Percentiles rank a stretch among this genome's conserved stretches.
Evolutionary conservation across 306 rosid species (phyloP).

Genomic region (Hylodesmum podocarpum): DNA sequence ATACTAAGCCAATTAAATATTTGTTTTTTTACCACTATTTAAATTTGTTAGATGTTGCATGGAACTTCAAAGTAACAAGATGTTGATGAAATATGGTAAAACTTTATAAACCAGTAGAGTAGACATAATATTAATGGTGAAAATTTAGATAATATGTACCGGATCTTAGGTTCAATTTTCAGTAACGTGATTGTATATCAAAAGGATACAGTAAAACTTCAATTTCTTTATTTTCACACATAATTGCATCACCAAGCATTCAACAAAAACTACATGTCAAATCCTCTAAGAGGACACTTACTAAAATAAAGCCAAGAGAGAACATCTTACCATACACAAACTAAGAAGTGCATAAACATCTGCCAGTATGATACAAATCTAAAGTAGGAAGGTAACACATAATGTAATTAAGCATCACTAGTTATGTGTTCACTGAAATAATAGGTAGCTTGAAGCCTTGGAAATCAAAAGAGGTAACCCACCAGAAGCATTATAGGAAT

Average conservation of each 20-base stretch:
- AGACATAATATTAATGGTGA: too few relatives aligned
- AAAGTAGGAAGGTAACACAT: neutral
- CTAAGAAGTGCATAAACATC: neutral
- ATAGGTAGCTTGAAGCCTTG: neutral
- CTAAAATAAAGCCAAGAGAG: neutral
- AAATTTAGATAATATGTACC: too few relatives aligned
- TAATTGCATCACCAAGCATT: neutral
- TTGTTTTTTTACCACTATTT: neutral
- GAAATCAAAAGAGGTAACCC: conserved; percentile 33
- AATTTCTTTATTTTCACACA: neutral
- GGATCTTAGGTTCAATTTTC: too few relatives aligned
- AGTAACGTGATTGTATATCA: too few relatives aligned
- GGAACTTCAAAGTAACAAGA: neutral
- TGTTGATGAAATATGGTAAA: neutral
- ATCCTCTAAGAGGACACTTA: neutral
- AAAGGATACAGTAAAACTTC: neutral
- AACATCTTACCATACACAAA: neutral
- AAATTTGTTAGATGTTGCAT: neutral
- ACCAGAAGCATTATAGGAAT: conserved; percentile 32
- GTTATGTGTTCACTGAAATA: neutral
- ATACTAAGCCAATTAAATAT: neutral
- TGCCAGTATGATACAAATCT: neutral
- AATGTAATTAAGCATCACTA: neutral
- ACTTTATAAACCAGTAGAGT: too few relatives aligned
- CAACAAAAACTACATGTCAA: neutral